phyloP scores from a whole-genome alignment of 2,329 filamentous ascomycete genomes.

The Alternaria sp. region DNA sequence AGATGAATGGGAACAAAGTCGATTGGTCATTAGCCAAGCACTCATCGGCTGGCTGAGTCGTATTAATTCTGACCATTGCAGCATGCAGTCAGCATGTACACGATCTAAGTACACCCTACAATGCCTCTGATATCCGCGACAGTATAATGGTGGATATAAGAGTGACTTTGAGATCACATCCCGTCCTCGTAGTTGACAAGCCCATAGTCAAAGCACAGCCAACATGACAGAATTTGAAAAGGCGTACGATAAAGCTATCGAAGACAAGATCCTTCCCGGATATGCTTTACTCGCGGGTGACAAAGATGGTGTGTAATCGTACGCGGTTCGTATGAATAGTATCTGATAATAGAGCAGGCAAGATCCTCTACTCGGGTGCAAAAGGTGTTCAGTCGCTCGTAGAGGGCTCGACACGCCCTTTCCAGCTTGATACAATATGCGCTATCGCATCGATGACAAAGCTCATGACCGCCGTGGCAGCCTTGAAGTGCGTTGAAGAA shows the following conservation, averaged over 20 bases:
- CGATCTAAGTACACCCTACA: neutral
- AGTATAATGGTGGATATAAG: neutral
- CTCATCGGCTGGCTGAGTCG: neutral
- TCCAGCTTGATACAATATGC: conserved; percentile 22
- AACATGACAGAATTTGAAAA: conserved; percentile 8
- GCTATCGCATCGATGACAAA: conserved; percentile 60
- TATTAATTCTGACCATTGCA: neutral
- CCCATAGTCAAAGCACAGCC: neutral
- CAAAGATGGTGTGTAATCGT: conserved; percentile 6
- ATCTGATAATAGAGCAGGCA: neutral
- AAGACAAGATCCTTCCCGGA: conserved; percentile 7
- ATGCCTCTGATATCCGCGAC: neutral
- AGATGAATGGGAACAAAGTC: neutral
- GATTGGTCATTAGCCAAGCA: neutral
- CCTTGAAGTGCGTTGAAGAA: conserved; percentile 33
- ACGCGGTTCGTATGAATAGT: neutral
- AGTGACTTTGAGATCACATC: neutral
- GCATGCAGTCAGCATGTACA: neutral
- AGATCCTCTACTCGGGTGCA: conserved; percentile 11
- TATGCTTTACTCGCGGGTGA: conserved; percentile 17
- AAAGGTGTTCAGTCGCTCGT: conserved; percentile 11
- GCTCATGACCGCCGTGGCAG: conserved; percentile 31
- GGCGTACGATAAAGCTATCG: conserved; percentile 7
- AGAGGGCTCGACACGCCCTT: conserved; percentile 9
- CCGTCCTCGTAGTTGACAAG: neutral